Evolutionary conservation across 2,329 filamentous ascomycete species (phyloP), one percentile per base, ranked within the genome.

Genomic region (Beauveria bassiana): DNA sequence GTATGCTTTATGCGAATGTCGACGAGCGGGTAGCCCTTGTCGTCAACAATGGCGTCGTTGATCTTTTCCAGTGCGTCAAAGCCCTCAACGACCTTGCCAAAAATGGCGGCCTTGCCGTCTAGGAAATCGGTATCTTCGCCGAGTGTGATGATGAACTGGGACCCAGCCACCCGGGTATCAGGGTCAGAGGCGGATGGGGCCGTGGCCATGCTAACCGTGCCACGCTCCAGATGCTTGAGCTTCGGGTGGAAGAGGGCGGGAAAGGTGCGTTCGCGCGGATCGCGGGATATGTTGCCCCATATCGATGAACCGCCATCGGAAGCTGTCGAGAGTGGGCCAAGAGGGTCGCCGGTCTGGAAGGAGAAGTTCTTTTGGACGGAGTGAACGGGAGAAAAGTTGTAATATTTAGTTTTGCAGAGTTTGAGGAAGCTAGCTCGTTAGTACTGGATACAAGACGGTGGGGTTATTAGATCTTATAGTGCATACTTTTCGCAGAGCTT

Each of bases 391-490:
- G 92, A 87, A 74, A 96, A 98, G 79, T 98, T 98, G 86, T 97
- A 99, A 79, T 98, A 99, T 79, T 97, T 99, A 76, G 92, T 81
- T 78, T 98, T 98, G 85, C 95, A 97, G 68, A 99, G 90, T 82
- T 99, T 98, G 62, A 99, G 80, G 75, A 99, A 98, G 82, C 91
- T 79, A 81, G 6, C 20, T 31, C 12, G 54, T 71, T 53, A 71
- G 70, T 64, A 73, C 88, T 46, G 51, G 54, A 43, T 51, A 2
- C 4, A 38, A 40, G 24, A 28, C 18, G n/a, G 38, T 50, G 3
- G 20, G 42, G 31, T 7, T 9, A 10, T 8, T 7, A 8, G n/a
- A 3, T 24, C 5, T 20, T 14, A 16, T 16, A n/a, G 26, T n/a
- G 81, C 89, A 81, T 79, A 96, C 91, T 98, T 99, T 78, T 97